Percentiles rank a stretch among this genome's conserved stretches.
These are phyloP conservation scores for Gracilaria vermiculophylla DNA, from an alignment of 23 red algal genomes.

Conservation along the genomic window DNA sequence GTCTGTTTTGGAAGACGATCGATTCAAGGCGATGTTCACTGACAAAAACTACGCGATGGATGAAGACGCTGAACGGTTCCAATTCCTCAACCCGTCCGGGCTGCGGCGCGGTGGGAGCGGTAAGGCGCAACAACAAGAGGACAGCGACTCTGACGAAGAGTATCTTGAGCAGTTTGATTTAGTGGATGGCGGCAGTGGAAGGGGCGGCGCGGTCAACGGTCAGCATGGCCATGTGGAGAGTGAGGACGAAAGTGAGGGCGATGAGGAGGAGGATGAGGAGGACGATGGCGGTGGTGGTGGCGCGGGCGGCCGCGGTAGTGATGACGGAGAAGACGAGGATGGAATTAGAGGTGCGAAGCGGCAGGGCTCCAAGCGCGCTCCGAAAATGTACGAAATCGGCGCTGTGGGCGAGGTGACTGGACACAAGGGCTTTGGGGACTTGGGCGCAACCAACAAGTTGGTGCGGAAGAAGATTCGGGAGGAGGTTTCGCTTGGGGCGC, in stretches of 20 bases:
- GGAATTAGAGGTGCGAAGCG: not conserved
- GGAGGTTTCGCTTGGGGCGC: not conserved
- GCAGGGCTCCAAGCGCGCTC: not conserved
- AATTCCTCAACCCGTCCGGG: constrained; percentile 65
- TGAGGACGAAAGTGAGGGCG: not conserved
- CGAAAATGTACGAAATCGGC: constrained; percentile 51
- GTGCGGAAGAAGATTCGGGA: constrained; percentile 3
- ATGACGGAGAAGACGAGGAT: not conserved
- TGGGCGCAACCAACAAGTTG: not conserved
- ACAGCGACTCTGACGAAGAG: constrained; percentile 58
- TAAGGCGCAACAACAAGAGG: not conserved
- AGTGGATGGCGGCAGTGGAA: constrained; percentile 62
- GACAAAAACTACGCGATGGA: constrained; percentile 79
- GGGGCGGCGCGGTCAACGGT: too few relatives aligned
- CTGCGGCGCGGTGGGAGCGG: not conserved
- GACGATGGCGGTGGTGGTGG: not conserved
- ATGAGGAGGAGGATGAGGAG: not conserved
- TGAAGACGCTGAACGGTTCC: constrained; percentile 80
- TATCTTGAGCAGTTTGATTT: constrained; percentile 66
- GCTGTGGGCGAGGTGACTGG: constrained; percentile 5
- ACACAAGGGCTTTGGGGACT: not conserved
- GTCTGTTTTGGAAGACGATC: constrained; percentile 63
- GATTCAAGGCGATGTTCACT: constrained; percentile 84
- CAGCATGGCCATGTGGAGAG: too few relatives aligned
- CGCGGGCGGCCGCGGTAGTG: not conserved